Conservation (phyloP, 2,329 filamentous ascomycete genomes). For the Paracamarosporium sp. region DNA sequence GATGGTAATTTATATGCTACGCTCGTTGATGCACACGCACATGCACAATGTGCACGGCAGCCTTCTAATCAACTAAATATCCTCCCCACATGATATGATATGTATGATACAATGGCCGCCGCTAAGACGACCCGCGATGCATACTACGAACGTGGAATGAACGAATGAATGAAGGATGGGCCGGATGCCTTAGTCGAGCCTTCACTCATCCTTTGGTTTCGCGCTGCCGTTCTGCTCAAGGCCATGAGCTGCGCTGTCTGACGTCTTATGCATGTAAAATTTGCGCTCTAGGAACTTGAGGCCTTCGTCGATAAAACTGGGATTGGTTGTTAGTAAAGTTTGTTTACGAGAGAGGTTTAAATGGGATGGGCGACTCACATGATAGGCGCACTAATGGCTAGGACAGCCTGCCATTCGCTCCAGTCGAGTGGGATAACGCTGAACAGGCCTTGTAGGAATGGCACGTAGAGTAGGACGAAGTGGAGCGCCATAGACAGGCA, state of each 20-base stretch:
- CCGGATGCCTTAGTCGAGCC: too few relatives aligned
- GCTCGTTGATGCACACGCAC: too few relatives aligned
- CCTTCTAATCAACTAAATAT: too few relatives aligned
- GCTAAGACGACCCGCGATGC: too few relatives aligned
- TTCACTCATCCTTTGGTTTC: conserved; percentile 38
- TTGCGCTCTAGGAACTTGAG: conserved; percentile 76
- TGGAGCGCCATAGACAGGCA: conserved; percentile 91
- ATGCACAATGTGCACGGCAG: too few relatives aligned
- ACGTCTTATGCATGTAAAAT: conserved; percentile 39
- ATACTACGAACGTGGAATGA: too few relatives aligned
- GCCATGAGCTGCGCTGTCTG: conserved; percentile 6
- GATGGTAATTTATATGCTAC: too few relatives aligned
- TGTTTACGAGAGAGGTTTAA: background rate
- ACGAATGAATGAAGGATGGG: too few relatives aligned
- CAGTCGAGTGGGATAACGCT: conserved; percentile 86
- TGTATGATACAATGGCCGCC: too few relatives aligned
- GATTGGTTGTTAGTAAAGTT: conserved; percentile 20
- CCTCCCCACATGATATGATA: too few relatives aligned
- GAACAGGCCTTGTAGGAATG: conserved; percentile 87
- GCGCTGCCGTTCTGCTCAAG: conserved; percentile 31
- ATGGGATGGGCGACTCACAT: conserved; percentile 72
- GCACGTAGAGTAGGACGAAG: conserved; percentile 91
- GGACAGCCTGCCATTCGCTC: conserved; percentile 90
- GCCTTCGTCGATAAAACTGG: conserved; percentile 79
- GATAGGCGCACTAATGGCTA: conserved; percentile 87